Base-by-base conservation (phyloP, 345 rosid genomes). In the Kandelia obovata region DNA sequence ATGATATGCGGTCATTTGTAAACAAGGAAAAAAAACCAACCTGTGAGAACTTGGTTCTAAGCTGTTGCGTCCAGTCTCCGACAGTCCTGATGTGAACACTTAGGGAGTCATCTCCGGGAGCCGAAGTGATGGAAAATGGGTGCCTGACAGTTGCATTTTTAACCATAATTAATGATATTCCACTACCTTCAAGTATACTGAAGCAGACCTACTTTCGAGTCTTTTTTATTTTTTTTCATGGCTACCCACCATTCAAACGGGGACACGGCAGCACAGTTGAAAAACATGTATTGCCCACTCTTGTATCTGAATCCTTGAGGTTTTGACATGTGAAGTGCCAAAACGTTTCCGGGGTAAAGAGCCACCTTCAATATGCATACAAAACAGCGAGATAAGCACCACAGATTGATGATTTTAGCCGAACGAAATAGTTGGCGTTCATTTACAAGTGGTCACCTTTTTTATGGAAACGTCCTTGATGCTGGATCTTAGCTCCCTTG, bases 271-370 rank as follows among this genome's bases (percentile, higher is more conserved):
- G 92, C 85, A 55, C 96, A 91, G 39, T 91, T 89, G 65, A 91
- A 85, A 72, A 86, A 87, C 85, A 91, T 89, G 83, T 89, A 87
- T 53, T 89, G 95, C 55, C 97, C 97, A 21, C 97, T 91, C 75
- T 87, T 86, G 79, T 89, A 86, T 79, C 85, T 82, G 74, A 91
- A 91, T n/a, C 84, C 89, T 16, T 82, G 85, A n/a, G 97, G 96
- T 77, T 77, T 89, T 66, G 91, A 79, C 84, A 89, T 75, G 74
- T 89, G 87, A 39, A 91, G 70, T 62, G 92, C 86, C 82, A 89
- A 61, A 3, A 91, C 97, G 58, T 91, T 84, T 80, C 95, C 95
- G 19, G 95, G 89, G 76, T 91, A 87, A 67, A 91, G 80, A 16
- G 84, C 81, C 62, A 86, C 94, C 96, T 90, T 26, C 57, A 65